phyloP scores from a whole-genome alignment of 371 early-diverging fungal genomes.

The Mucor indicus region DNA sequence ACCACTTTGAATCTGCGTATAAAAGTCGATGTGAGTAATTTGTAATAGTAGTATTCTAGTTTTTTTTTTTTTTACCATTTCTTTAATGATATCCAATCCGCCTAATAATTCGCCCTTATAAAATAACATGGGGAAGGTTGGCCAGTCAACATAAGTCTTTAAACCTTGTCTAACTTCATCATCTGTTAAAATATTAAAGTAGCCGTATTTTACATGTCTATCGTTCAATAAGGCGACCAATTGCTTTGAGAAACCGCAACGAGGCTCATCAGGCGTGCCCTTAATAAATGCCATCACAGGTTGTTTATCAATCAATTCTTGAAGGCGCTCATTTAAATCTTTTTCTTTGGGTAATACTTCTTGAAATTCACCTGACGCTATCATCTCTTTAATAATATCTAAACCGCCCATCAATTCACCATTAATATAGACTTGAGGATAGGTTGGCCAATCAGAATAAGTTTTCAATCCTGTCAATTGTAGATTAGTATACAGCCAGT shows the following conservation, averaged over 20 bases:
- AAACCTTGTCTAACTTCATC: slow-evolving; percentile 82
- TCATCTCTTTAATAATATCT: slow-evolving; percentile 87
- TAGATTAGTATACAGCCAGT: too few species aligned
- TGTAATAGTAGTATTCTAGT: too few species aligned
- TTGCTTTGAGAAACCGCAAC: slow-evolving; percentile 88
- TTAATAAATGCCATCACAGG: slow-evolving; percentile 94
- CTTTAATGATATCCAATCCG: slow-evolving; percentile 91
- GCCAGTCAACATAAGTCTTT: slow-evolving; percentile 57
- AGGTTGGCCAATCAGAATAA: slow-evolving; percentile 91
- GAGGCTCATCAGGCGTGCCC: slow-evolving; percentile 82
- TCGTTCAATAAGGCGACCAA: slow-evolving; percentile 69
- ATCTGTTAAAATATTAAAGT: slow-evolving; percentile 86
- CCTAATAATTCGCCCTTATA: slow-evolving; percentile 91
- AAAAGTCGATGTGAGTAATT: not conserved
- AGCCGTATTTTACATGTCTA: slow-evolving; percentile 68
- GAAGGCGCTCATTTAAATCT: slow-evolving; percentile 69
- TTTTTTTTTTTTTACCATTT: slow-evolving; percentile 67
- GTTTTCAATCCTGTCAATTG: slow-evolving; percentile 74
- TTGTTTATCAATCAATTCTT: slow-evolving; percentile 63
- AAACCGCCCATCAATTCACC: slow-evolving; percentile 89
- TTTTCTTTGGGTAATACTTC: slow-evolving; percentile 60
- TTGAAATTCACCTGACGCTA: slow-evolving; percentile 75
- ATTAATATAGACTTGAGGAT: slow-evolving; percentile 85
- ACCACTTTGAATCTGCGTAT: slow-evolving; percentile 35
- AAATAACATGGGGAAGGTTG: slow-evolving; percentile 73